A percentile compares a stretch with the other conserved stretches of the same genome.
These are phyloP conservation scores for Wickerhamomyces kurtzmanii DNA, from an alignment of 805 yeast species.

Conservation along the genomic window DNA sequence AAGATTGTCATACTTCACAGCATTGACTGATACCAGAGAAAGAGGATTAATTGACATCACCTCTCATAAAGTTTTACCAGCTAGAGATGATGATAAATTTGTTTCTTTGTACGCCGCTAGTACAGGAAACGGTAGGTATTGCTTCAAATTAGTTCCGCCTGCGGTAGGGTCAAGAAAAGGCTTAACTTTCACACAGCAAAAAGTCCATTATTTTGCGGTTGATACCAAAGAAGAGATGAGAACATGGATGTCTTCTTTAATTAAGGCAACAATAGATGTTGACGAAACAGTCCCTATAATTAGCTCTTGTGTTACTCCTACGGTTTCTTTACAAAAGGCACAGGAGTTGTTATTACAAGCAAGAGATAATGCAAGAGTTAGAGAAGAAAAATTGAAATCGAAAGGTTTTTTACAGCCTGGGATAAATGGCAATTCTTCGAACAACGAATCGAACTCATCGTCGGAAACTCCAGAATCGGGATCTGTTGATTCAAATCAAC, in stretches of 20 bases:
- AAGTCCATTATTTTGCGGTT: conserved; percentile 92
- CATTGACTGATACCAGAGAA: conserved; percentile 71
- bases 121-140: conserved; percentile 87
- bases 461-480: conserved; percentile 19
- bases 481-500: conserved; percentile 16
- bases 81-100: conserved; percentile 73
- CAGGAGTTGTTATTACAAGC: conserved; percentile 80
- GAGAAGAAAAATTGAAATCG: conserved; percentile 28
- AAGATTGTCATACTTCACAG: conserved; percentile 77
- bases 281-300: conserved; percentile 90
- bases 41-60: conserved; percentile 93
- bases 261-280: conserved; percentile 92
- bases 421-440: conserved; percentile 14
- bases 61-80: conserved; percentile 84
- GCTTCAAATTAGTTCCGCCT: conserved; percentile 92
- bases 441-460: conserved; percentile 19
- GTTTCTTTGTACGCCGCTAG: conserved; percentile 86
- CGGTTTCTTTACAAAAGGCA: conserved; percentile 79
- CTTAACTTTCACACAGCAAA: conserved; percentile 91
- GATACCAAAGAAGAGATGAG: conserved; percentile 89
- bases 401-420: conserved; percentile 4
- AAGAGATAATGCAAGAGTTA: conserved; percentile 57
- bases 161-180: conserved; percentile 97
- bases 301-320: conserved; percentile 92
- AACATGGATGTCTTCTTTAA: conserved; percentile 88